Evolutionary conservation across 495 filamentous ascomycete genomes (phyloP), one percentile per base, ranked within the genome.

Genomic region (Aspergillus cavernicola): DNA sequence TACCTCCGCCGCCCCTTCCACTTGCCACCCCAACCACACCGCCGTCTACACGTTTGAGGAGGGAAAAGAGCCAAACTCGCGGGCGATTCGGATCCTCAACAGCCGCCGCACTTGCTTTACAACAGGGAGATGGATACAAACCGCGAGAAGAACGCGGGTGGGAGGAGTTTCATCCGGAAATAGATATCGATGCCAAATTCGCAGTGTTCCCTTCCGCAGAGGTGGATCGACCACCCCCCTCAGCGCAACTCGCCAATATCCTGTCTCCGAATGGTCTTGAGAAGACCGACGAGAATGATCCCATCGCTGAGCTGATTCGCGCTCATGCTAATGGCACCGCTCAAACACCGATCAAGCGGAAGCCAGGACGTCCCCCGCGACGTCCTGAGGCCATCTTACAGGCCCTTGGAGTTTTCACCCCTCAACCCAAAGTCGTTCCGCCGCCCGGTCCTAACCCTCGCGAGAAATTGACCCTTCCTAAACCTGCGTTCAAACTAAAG

Each of bases 101-200:
- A 20, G 89, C 90, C 8, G 89, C 89, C 16, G 86, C 87, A 4
- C 87, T 89, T 32, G 90, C 90, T 20, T 81, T 90, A 20, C 89
- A 89, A 42, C 88, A 92, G 57, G 90, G 85, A 55, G 92, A 97
- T 72, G 90, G 90, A 13, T 97, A 96, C 70, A 97, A 99, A 65
- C 93, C 93, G 3, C 79, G 93, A 52, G 93, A 99, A 67, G 93
- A 99, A 69, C 85, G 92, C 50, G 88, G 89, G 12, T 99, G 92
- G 88, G 89, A 95, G 61, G 95, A 97, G 68, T 97, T 96, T 49
- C 93, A 99, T 67, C 91, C 87, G 11, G 87, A 96, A 60, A 79
- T 99, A 29, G 92, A 97, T 67, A 87, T 95, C 53, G 89, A 93
- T 41, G 78, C 77, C 23, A 80, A 76, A 15, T 84, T 97, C 43